Conservation (phyloP, 225 moss, liverwort and hornwort species). For the Takakia lepidozioides region DNA sequence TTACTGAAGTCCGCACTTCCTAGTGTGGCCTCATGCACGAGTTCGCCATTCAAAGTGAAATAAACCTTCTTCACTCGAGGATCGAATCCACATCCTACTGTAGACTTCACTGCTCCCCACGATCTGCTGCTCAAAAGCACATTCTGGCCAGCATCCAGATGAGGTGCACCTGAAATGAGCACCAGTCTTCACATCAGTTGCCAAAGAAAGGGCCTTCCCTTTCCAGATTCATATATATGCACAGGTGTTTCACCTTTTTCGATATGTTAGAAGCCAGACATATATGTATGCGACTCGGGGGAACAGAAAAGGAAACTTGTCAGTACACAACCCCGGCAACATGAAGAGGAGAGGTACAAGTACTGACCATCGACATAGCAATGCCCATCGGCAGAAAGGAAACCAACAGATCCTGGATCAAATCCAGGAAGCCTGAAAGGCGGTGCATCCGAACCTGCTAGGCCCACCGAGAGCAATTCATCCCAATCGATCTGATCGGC, state of each 20-base stretch:
- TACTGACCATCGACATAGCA: slow-evolving; percentile 56
- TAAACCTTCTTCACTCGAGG: slow-evolving; percentile 30
- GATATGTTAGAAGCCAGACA: too few species aligned
- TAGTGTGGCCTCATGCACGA: slow-evolving; percentile 34
- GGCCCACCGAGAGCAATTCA: slow-evolving; percentile 40
- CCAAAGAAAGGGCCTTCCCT: too few species aligned
- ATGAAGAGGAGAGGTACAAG: neutral
- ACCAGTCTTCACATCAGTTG: neutral
- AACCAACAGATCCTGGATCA: slow-evolving; percentile 51
- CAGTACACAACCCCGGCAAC: too few species aligned
- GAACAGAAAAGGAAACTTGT: too few species aligned
- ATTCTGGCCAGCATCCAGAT: slow-evolving; percentile 18
- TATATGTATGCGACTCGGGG: too few species aligned
- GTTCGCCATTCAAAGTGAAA: slow-evolving; percentile 54
- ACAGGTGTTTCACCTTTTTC: too few species aligned
- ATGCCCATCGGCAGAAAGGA: slow-evolving; percentile 50
- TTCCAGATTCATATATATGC: too few species aligned
- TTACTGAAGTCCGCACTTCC: slow-evolving; percentile 35
- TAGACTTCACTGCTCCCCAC: slow-evolving; percentile 41
- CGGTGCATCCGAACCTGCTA: slow-evolving; percentile 51
- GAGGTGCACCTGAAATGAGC: slow-evolving; percentile 23
- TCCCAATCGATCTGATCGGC: slow-evolving; percentile 41
- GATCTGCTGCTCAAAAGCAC: slow-evolving; percentile 14
- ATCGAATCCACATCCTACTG: slow-evolving; percentile 51
- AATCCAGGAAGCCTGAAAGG: slow-evolving; percentile 51